Conservation (phyloP, 352 stramenopile species). For the Stramenopiles sp. region DNA sequence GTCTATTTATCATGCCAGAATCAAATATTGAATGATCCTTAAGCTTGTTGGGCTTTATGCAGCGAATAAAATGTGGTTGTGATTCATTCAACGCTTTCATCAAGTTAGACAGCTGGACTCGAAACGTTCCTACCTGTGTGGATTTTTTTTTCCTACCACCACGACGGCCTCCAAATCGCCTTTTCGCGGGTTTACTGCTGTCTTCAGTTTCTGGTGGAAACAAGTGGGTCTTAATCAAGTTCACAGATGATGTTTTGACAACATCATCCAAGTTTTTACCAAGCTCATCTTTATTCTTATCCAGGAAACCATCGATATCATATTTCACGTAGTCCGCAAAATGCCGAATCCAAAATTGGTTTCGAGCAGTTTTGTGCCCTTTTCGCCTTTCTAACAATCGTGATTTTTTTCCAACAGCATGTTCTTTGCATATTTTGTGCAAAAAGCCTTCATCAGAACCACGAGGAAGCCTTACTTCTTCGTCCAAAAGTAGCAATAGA, state of each 20-base stretch:
- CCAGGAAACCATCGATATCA: conserved; percentile 78
- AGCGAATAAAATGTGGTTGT: conserved; percentile 88
- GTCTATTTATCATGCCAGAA: not conserved
- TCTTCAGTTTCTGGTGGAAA: too few species aligned
- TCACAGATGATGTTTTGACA: conserved; percentile 51
- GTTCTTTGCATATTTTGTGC: conserved; percentile 39
- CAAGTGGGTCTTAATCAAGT: too few species aligned
- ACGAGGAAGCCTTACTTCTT: conserved; percentile 74
- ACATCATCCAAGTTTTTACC: conserved; percentile 77
- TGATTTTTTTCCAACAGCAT: too few species aligned
- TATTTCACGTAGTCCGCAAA: conserved; percentile 86
- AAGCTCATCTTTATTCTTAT: conserved; percentile 83
- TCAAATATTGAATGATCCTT: not conserved
- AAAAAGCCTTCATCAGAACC: conserved; percentile 50
- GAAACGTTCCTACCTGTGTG: conserved; percentile 56
- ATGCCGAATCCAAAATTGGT: conserved; percentile 81
- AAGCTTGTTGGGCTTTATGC: conserved; percentile 64
- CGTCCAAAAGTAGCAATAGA: conserved; percentile 78
- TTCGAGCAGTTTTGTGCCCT: too few species aligned
- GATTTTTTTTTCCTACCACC: too few species aligned
- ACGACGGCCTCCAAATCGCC: too few species aligned
- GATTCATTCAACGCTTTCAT: conserved; percentile 76
- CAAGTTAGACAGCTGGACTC: conserved; percentile 39
- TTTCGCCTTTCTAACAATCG: too few species aligned
- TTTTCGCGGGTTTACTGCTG: too few species aligned